Evolutionary conservation across 768 basidiomycete species (phyloP), one percentile per base, ranked within the genome.

Genomic region (Pilatotrama ljubarskyi): DNA sequence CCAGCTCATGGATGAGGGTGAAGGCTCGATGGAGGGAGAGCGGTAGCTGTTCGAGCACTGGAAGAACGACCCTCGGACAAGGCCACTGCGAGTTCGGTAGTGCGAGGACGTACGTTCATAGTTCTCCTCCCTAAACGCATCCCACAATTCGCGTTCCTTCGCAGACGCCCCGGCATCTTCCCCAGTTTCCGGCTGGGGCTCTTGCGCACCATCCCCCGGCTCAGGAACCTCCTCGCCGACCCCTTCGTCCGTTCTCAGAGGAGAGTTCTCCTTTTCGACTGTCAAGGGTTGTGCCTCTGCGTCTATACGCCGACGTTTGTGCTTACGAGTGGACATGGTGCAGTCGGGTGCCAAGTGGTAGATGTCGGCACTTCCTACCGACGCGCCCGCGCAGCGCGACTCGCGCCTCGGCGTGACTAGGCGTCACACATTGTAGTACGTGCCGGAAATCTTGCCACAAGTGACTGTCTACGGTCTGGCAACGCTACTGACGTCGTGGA

Each of bases 11-110:
- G 72, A 92, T 80, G 29, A 94, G 76, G 29, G 81, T 78, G 67
- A 85, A 86, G 52, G 87, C 86, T 43, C 92, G 78, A 59, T 88
- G 85, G 20, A 93, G 70, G 25, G 87, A 85, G 54, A 91, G 74
- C 0, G 92, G 92, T 8, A 94, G 73, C 69, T 92, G 89, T 59
- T 91, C 89, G 51, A 93, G 79, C 48, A 86, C 91, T 94, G 47
- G 3, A 11, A n/a, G 17, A 3, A 17, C n/a, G 29, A 13, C 29
- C n/a, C 20, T 22, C 42, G 38, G 47, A 22, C 17, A 22, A 7
- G 11, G 1, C 3, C 13, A 22, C 17, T 37, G 26, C 47, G 36
- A 6, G 29, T 11, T 15, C 48, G 35, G 32, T 17, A 43, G 35
- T n/a, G 37, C 2, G 6, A 1, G 6, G 25, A 62, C 78, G 49